A percentile compares a stretch with the other conserved stretches of the same genome.
These are phyloP conservation scores for Cenchrus americanus DNA, from an alignment of 176 grass and related monocot species.

Conservation along the genomic window DNA sequence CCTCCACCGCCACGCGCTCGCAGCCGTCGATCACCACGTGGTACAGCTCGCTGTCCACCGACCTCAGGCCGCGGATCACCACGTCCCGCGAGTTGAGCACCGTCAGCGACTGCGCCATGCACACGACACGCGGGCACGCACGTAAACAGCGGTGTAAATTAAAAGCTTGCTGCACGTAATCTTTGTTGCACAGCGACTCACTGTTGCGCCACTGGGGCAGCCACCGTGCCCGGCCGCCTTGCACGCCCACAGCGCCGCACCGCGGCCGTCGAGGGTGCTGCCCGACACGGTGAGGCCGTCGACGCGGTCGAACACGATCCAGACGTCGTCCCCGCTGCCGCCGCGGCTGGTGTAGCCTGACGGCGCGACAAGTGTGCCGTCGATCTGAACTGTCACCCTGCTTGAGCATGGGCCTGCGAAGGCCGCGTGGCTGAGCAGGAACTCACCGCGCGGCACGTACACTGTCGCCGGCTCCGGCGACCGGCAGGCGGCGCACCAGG, in stretches of 20 bases:
- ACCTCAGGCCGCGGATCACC: slow-evolving; percentile 48
- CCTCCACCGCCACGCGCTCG: slow-evolving; percentile 41
- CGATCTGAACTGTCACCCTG: slow-evolving; percentile 36
- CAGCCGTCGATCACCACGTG: slow-evolving; percentile 64
- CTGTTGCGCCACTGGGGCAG: slow-evolving; percentile 55
- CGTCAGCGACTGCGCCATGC: slow-evolving; percentile 51
- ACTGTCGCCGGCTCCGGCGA: slow-evolving; percentile 44
- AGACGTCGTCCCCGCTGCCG: background rate
- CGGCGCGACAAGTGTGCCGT: slow-evolving; percentile 54
- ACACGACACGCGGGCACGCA: background rate
- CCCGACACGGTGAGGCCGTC: slow-evolving; percentile 54
- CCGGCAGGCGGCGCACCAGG: slow-evolving; percentile 54
- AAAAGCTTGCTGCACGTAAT: background rate
- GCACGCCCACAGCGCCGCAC: slow-evolving; percentile 56
- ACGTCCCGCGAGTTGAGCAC: slow-evolving; percentile 57
- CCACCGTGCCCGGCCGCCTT: slow-evolving; percentile 28
- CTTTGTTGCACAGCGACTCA: background rate
- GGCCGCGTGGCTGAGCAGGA: slow-evolving; percentile 40
- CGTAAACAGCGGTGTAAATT: no score
- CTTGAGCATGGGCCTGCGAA: slow-evolving; percentile 52
- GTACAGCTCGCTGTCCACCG: slow-evolving; percentile 57
- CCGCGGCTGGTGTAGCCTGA: slow-evolving; percentile 36
- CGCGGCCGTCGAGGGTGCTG: slow-evolving; percentile 56
- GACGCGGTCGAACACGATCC: slow-evolving; percentile 57
- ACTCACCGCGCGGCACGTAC: slow-evolving; percentile 52